Base-by-base conservation (phyloP, 1,284 basidiomycete genomes). In the Microbotryomycetes sp. region DNA sequence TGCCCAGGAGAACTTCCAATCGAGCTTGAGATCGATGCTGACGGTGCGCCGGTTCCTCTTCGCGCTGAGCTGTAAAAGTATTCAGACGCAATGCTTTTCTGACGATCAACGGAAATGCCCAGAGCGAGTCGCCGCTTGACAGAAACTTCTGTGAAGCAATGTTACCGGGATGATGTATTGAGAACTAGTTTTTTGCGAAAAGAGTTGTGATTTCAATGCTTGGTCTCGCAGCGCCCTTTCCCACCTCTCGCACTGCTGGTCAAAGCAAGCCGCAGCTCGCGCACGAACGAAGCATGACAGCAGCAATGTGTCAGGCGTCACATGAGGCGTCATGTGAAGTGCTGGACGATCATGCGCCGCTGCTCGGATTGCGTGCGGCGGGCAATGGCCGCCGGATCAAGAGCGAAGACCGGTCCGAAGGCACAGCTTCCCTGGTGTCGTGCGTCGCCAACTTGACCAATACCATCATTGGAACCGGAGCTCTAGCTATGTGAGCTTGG, bases 11-110 rank as follows among this genome's bases (percentile, higher is more conserved):
- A 90, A 87, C 78, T 91, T 55, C 78, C 79, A 45, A 75, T 90
- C 46, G 85, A 88, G 57, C 57, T 76, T 30, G 80, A 78, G 60
- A 75, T 77, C 45, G 86, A 88, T 70, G 80, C 79, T 62, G 79
- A 85, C 58, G 88, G 85, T 73, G 86, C 88, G 68, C 80, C 92
- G 88, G 88, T 92, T 84, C 91, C 89, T 79, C 78, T 89, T 73
- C 89, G 84, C 73, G 85, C 83, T 83, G 91, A 96, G 84, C 89
- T 94, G 73, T 94, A 83, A 84, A 55, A 53, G 45, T 35, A 55
- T 47, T 56, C 59, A 49, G 45, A 35, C 23, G 21, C 23, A 41
- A 31, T 23, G 21, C 18, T 6, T 45, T 54, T n/a, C n/a, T n/a
- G n/a, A n/a, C n/a, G n/a, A n/a, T n/a, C n/a, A n/a, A n/a, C n/a